phyloP scores from a whole-genome alignment of 1,284 basidiomycete species.

The Mrakiaceae sp. region DNA sequence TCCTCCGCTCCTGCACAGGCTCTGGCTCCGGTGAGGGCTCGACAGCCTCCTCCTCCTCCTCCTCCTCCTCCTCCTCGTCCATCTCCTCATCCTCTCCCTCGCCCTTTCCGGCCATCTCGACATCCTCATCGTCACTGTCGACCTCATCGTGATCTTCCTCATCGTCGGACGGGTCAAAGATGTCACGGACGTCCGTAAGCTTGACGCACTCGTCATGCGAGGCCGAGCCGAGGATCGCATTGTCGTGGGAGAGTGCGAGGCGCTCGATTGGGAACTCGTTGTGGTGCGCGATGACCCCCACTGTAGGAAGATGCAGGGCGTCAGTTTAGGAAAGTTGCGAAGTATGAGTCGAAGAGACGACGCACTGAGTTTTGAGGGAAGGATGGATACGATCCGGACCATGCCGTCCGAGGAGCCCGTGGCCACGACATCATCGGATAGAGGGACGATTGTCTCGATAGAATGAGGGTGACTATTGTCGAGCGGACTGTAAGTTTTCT shows the following conservation, averaged over 20 bases:
- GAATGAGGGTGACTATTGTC: slow-evolving; percentile 64
- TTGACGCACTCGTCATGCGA: slow-evolving; percentile 79
- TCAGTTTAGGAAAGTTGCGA: background rate
- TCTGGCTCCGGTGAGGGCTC: slow-evolving; percentile 17
- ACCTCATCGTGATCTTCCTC: slow-evolving; percentile 39
- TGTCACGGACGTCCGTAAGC: slow-evolving; percentile 63
- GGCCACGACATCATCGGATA: slow-evolving; percentile 51
- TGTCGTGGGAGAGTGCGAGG: slow-evolving; percentile 49
- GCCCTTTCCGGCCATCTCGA: slow-evolving; percentile 16
- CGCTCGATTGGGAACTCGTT: slow-evolving; percentile 79
- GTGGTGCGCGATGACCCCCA: slow-evolving; percentile 82
- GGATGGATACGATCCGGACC: slow-evolving; percentile 74
- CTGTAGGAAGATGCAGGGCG: slow-evolving; percentile 20
- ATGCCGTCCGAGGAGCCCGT: slow-evolving; percentile 91
- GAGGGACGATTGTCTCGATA: slow-evolving; percentile 64
- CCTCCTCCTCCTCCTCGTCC: slow-evolving; percentile 26
- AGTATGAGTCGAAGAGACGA: background rate
- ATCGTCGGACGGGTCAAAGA: slow-evolving; percentile 46
- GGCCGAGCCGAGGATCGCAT: slow-evolving; percentile 81
- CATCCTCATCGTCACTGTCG: slow-evolving; percentile 15
- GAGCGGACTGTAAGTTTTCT: background rate
- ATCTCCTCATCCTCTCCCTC: slow-evolving; percentile 18
- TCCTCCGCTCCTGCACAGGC: slow-evolving; percentile 11
- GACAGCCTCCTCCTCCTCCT: slow-evolving; percentile 30
- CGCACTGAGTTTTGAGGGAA: slow-evolving; percentile 67